These are phyloP conservation scores for Monilinia fructicola DNA, from an alignment of 2,329 filamentous ascomycete species.

Conservation along the genomic window DNA sequence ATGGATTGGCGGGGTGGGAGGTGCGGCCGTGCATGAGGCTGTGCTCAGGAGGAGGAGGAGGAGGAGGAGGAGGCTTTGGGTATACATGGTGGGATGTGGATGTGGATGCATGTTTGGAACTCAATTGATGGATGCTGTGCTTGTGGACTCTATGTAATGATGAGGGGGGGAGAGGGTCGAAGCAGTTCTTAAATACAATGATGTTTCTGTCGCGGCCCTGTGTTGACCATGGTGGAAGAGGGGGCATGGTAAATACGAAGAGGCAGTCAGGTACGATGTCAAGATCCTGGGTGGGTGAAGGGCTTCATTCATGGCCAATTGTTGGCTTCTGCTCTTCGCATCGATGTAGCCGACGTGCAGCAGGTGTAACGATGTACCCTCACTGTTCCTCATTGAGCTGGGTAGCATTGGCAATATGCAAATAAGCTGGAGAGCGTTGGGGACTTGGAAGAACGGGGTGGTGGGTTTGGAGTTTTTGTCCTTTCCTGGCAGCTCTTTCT, in stretches of 20 bases:
- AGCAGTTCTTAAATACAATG: background rate
- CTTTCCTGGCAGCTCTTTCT: background rate
- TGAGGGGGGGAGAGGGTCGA: background rate
- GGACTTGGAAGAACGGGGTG: background rate
- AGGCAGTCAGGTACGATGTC: background rate
- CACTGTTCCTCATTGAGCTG: background rate
- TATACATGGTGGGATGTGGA: background rate
- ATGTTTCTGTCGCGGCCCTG: background rate
- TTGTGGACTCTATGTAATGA: background rate
- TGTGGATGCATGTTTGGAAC: background rate
- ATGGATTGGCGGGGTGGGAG: background rate
- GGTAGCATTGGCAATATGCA: background rate
- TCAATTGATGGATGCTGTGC: background rate
- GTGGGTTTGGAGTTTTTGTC: background rate
- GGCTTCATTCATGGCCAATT: background rate
- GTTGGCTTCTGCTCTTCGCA: background rate
- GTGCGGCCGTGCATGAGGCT: background rate
- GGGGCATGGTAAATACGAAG: slow-evolving; percentile 2
- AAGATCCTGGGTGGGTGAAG: background rate
- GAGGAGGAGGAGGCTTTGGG: background rate
- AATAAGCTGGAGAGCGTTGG: background rate
- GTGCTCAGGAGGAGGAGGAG: background rate
- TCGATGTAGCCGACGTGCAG: background rate
- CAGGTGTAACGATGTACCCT: background rate
- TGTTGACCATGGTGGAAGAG: background rate